Evolutionary conservation across 1,139 yeast species (phyloP).

Genomic region (Candida tropicalis): DNA sequence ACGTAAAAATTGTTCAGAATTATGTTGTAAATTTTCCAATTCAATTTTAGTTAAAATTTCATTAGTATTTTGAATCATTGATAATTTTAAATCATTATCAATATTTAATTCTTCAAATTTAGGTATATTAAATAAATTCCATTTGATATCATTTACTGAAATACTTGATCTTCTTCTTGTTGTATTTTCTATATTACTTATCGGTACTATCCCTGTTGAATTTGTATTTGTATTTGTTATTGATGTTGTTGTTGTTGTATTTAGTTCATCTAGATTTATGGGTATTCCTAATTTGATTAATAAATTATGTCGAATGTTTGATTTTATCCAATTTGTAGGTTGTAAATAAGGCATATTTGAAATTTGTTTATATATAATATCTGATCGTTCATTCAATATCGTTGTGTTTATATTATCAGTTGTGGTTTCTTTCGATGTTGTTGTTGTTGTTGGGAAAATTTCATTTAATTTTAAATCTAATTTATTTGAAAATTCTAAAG

Average conservation of each 20-base stretch:
- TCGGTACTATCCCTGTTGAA: not conserved
- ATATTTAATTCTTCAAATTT: constrained; percentile 26
- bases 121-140: constrained; percentile 36
- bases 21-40: constrained; percentile 38
- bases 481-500: not conserved
- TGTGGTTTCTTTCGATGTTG: not conserved
- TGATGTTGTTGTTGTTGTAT: constrained; percentile 6
- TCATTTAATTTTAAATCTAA: constrained; percentile 18
- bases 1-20: constrained; percentile 22
- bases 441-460: constrained; percentile 20
- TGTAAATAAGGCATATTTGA: constrained; percentile 45
- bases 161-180: constrained; percentile 24
- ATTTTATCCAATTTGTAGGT: constrained; percentile 61
- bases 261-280: constrained; percentile 55
- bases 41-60: constrained; percentile 35
- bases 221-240: not conserved
- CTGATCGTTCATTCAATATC: constrained; percentile 30
- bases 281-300: constrained; percentile 62
- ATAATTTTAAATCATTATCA: constrained; percentile 22
- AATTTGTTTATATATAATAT: constrained; percentile 34
- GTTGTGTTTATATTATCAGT: not conserved
- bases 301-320: constrained; percentile 58
- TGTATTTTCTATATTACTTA: not conserved
- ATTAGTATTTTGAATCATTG: constrained; percentile 25
- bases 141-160: constrained; percentile 32